phyloP scores from a whole-genome alignment of 176 grass and related monocot species.

The Ananas comosus region DNA sequence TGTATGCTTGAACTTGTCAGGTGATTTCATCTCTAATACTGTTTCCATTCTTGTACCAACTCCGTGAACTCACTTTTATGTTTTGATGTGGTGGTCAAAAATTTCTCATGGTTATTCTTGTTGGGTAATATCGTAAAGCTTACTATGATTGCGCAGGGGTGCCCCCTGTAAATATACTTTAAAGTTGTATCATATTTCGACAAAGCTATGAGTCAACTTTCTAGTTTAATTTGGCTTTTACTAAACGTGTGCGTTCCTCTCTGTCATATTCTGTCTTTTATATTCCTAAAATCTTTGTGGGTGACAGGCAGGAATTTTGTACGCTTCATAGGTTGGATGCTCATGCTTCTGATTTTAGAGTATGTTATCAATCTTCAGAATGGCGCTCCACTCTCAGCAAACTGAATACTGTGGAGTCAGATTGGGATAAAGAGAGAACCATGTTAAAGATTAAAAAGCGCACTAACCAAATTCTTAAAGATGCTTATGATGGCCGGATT shows the following conservation, averaged over 20 bases:
- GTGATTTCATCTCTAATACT: background rate
- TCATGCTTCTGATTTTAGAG: constrained; percentile 21
- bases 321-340: background rate
- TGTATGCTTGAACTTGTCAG: too few relatives aligned
- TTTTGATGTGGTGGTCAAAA: background rate
- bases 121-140: background rate
- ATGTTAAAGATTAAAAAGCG: constrained; percentile 26
- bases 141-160: background rate
- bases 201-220: background rate
- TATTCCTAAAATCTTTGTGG: constrained; percentile 16
- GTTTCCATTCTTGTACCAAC: background rate
- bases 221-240: background rate
- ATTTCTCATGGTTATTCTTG: background rate
- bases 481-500: constrained; percentile 8
- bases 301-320: constrained; percentile 32
- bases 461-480: constrained; percentile 10
- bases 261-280: constrained; percentile 4
- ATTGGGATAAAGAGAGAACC: constrained; percentile 33
- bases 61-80: background rate
- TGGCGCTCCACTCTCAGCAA: constrained; percentile 17
- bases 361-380: constrained; percentile 4
- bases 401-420: constrained; percentile 4
- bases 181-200: background rate
- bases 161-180: background rate
- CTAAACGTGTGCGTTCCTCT: background rate